A percentile compares a stretch with the other conserved stretches of the same genome.
These are phyloP conservation scores for Drosera capensis DNA, from an alignment of 148 eudicot species.

Conservation along the genomic window DNA sequence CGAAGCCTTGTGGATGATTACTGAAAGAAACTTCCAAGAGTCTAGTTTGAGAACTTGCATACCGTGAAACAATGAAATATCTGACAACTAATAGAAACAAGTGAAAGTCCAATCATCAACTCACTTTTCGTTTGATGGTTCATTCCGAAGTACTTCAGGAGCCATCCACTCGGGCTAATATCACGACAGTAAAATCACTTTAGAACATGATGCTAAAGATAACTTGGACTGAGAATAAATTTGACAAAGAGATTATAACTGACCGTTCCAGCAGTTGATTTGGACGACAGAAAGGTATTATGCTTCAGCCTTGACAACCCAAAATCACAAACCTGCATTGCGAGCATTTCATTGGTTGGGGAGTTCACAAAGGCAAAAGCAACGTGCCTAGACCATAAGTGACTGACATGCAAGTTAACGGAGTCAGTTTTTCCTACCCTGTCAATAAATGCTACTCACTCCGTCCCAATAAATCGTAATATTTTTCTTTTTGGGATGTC, in stretches of 20 bases:
- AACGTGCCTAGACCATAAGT: too few relatives aligned
- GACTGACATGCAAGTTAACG: too few relatives aligned
- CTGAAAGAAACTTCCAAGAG: background rate
- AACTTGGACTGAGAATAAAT: background rate
- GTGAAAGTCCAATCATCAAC: conserved; percentile 1
- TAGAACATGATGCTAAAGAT: conserved; percentile 6
- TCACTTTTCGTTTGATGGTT: conserved; percentile 58
- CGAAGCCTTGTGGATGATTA: too few relatives aligned
- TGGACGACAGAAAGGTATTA: conserved; percentile 54
- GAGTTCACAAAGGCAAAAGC: background rate
- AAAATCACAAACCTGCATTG: conserved; percentile 54
- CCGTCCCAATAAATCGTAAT: too few relatives aligned
- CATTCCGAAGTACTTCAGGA: conserved; percentile 62
- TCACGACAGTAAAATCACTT: conserved; percentile 11
- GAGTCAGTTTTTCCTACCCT: too few relatives aligned
- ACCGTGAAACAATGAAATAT: background rate
- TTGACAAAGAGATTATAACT: conserved; percentile 9
- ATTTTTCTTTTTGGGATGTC: too few relatives aligned
- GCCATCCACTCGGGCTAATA: conserved; percentile 65
- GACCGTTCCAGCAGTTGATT: conserved; percentile 65
- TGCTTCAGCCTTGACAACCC: conserved; percentile 62
- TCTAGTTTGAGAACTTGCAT: too few relatives aligned
- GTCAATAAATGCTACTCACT: too few relatives aligned
- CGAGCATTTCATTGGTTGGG: background rate
- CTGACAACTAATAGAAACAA: conserved; percentile 2